Percentiles rank a stretch among this genome's conserved stretches.
Conservation (phyloP, 2,329 filamentous ascomycete species). For the Talaromyces sp. region DNA sequence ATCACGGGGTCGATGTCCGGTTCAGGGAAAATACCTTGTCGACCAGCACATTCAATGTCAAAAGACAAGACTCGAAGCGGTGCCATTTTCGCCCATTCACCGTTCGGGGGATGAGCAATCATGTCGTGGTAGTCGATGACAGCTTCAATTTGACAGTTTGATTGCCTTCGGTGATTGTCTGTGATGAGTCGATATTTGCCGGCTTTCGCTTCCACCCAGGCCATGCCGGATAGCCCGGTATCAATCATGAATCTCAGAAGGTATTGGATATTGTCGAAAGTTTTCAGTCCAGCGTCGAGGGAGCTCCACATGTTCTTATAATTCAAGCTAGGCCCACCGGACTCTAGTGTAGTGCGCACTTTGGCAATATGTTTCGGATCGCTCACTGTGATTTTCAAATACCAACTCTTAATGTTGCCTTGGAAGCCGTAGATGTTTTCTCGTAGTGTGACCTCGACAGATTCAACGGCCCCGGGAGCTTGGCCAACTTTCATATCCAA, state of each 20-base stretch:
- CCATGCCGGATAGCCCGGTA: conserved; percentile 91
- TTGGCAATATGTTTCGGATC: conserved; percentile 83
- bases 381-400: conserved; percentile 88
- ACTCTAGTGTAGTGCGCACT: conserved; percentile 75
- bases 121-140: conserved; percentile 79
- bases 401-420: conserved; percentile 88
- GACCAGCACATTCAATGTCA: conserved; percentile 97
- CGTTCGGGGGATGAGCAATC: conserved; percentile 82
- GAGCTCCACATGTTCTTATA: conserved; percentile 89
- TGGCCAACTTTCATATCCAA: conserved; percentile 79
- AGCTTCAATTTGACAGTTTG: conserved; percentile 96
- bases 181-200: conserved; percentile 71
- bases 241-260: conserved; percentile 98
- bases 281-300: conserved; percentile 72
- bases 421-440: conserved; percentile 95
- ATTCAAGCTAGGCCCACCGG: conserved; percentile 67
- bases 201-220: conserved; percentile 87
- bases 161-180: conserved; percentile 68
- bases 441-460: conserved; percentile 77
- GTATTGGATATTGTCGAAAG: conserved; percentile 96
- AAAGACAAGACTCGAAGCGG: conserved; percentile 91
- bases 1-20: conserved; percentile 91
- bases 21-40: conserved; percentile 97
- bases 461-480: conserved; percentile 73
- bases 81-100: conserved; percentile 98